These are phyloP conservation scores for Gastrolobium bilobum DNA, from an alignment of 306 rosid species.

Conservation along the genomic window DNA sequence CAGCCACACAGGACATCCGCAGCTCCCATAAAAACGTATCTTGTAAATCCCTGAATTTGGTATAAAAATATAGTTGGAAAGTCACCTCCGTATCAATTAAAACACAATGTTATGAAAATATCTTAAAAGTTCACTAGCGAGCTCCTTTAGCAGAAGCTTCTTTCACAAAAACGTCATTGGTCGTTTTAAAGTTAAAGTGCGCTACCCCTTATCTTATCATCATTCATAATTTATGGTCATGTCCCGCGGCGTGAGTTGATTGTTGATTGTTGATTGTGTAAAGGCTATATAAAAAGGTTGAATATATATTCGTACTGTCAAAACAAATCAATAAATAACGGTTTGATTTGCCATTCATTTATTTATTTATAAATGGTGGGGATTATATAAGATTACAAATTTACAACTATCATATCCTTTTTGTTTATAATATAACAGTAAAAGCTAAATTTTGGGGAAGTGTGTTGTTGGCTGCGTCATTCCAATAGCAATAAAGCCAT, in stretches of 20 bases:
- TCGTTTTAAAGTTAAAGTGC: slow-evolving; percentile 34
- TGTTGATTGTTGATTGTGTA: background rate
- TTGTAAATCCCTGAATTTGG: no score
- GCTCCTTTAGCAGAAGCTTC: slow-evolving; percentile 44
- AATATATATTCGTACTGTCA: slow-evolving; percentile 1
- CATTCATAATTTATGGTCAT: background rate
- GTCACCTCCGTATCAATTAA: background rate
- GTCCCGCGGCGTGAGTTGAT: no score
- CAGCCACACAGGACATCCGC: no score
- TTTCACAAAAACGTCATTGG: background rate
- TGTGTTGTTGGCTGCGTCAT: slow-evolving; percentile 45
- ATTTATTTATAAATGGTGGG: slow-evolving; percentile 27
- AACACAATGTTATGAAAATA: slow-evolving; percentile 5
- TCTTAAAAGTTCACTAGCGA: background rate
- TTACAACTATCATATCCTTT: background rate
- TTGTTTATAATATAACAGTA: slow-evolving; percentile 7
- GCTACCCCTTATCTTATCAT: slow-evolving; percentile 43
- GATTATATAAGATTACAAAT: background rate
- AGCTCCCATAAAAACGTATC: no score
- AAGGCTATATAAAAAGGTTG: slow-evolving; percentile 1
- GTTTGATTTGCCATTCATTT: background rate
- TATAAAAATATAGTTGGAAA: no score
- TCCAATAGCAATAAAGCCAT: slow-evolving; percentile 58
- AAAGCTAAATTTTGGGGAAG: slow-evolving; percentile 28
- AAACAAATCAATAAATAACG: slow-evolving; percentile 8